Conservation (phyloP, 2,329 filamentous ascomycete species). For the Stagonosporopsis rhizophila region DNA sequence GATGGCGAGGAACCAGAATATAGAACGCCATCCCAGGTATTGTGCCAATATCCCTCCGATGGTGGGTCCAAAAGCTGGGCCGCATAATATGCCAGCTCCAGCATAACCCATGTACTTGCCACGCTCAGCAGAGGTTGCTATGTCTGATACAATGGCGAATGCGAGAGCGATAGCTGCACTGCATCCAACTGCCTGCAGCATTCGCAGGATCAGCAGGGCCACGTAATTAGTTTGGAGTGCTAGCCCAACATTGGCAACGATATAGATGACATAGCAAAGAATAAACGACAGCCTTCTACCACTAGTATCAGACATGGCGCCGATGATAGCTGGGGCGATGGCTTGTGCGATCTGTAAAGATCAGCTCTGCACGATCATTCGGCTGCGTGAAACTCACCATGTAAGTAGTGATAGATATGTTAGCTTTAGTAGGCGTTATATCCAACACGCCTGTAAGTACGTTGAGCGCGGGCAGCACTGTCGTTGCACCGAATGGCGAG, state of each 20-base stretch:
- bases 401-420: slow-evolving; percentile 61
- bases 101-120: slow-evolving; percentile 75
- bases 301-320: slow-evolving; percentile 59
- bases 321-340: slow-evolving; percentile 61
- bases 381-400: slow-evolving; percentile 38
- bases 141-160: slow-evolving; percentile 75
- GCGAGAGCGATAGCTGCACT: slow-evolving; percentile 62
- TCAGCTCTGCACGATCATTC: slow-evolving; percentile 16
- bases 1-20: slow-evolving; percentile 54
- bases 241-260: slow-evolving; percentile 47
- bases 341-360: slow-evolving; percentile 54
- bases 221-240: slow-evolving; percentile 48
- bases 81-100: slow-evolving; percentile 58
- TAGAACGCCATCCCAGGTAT: slow-evolving; percentile 48
- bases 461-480: slow-evolving; percentile 49
- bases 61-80: slow-evolving; percentile 45
- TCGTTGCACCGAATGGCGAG: slow-evolving; percentile 54
- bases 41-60: slow-evolving; percentile 43
- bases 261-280: slow-evolving; percentile 50
- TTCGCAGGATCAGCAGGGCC: slow-evolving; percentile 45
- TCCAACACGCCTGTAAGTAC: slow-evolving; percentile 47
- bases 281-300: slow-evolving; percentile 61
- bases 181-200: slow-evolving; percentile 50
- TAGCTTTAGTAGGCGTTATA: slow-evolving; percentile 55
- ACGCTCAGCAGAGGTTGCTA: slow-evolving; percentile 72